Base-by-base conservation (phyloP, 1,139 yeast genomes). In the Arxiozyma heterogenica region DNA sequence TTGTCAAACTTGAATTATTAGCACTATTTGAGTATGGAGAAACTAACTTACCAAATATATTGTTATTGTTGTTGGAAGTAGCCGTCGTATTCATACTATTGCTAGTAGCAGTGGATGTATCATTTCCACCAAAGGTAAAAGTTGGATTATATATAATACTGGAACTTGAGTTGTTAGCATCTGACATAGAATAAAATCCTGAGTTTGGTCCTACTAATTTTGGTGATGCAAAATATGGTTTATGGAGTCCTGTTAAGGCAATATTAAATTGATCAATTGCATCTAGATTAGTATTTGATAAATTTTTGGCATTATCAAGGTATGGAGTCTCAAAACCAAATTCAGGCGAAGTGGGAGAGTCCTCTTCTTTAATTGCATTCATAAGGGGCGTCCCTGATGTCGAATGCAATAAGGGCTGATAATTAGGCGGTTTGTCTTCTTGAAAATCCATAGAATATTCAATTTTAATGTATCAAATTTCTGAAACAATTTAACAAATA, bases 151-250 rank as follows among this genome's bases (percentile, higher is more conserved):
- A 63, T n/a, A 67, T 63, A 39, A 67, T 45, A 51, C 69, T 66
- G n/a, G 69, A 64, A 50, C 70, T 66, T 12, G 71, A 67, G 46
- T 64, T 61, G 53, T 66, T 67, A 6, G 60, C 67, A 39, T 63
- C 70, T 20, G 58, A 56, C 17, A 57, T 51, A 1, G 67, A 58
- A 50, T 66, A 67, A 44, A 66, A 58, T 15, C 64, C 56, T 17
- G 61, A 56, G 38, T 50, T 55, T 2, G 63, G 64, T 12, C 61
- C 54, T 20, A 60, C 44, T 27, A 55, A 48, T 8, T 58, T 51
- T 11, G 57, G 57, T 4, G 62, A 55, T 15, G 54, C 53, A 44
- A 57, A 55, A 6, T 30, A 49, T 2, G 57, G 51, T n/a, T 50
- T 50, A 6, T 48, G 20, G 7, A n/a, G 15, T 5, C 30, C 44